Conservation (phyloP, 2,329 filamentous ascomycete genomes). For the Trichoderma asperellum region DNA sequence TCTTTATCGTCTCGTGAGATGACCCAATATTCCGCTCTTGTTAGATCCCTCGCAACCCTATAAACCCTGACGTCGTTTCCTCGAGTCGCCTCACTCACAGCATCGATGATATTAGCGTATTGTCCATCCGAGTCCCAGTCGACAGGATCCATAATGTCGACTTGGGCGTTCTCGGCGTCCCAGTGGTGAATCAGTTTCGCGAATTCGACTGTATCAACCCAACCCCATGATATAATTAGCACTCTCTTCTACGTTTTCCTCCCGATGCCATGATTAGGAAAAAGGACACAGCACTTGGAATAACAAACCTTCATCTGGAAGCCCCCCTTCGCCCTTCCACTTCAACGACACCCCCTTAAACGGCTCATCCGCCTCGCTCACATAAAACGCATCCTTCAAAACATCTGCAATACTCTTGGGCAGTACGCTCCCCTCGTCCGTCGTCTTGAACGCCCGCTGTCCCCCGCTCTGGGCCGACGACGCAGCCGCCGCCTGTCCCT, state of each 20-base stretch:
- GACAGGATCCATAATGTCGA: constrained; percentile 68
- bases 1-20: constrained; percentile 61
- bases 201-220: constrained; percentile 63
- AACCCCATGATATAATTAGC: background rate
- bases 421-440: constrained; percentile 59
- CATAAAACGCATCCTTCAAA: constrained; percentile 64
- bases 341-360: constrained; percentile 76
- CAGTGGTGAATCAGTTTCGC: constrained; percentile 66
- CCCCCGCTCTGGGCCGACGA: constrained; percentile 32
- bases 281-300: background rate
- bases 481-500: constrained; percentile 38
- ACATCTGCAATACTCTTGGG: constrained; percentile 60
- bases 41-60: constrained; percentile 63
- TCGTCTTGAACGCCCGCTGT: constrained; percentile 52
- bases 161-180: constrained; percentile 55
- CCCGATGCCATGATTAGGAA: background rate
- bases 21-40: constrained; percentile 79
- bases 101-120: constrained; percentile 71
- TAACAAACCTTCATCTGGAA: constrained; percentile 63
- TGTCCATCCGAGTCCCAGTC: constrained; percentile 75
- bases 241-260: background rate
- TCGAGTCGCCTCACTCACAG: constrained; percentile 65
- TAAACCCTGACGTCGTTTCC: constrained; percentile 77
- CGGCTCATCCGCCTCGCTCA: constrained; percentile 82
- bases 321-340: constrained; percentile 54